phyloP scores from a whole-genome alignment of 768 basidiomycete species.

The Trametes cinnabarina region DNA sequence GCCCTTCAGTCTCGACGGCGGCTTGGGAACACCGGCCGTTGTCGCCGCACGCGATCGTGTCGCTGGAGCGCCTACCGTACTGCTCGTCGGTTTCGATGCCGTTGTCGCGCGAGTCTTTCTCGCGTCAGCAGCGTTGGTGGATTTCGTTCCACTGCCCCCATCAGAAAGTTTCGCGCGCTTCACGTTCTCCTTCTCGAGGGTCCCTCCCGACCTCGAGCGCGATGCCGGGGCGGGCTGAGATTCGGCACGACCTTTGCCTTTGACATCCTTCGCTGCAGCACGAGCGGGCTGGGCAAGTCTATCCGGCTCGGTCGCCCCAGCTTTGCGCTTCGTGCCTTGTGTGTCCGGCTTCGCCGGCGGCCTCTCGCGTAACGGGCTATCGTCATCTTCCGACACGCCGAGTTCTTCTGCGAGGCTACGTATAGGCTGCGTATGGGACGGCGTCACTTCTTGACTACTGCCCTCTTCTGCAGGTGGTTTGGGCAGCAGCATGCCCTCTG shows the following conservation, averaged over 20 bases:
- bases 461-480: conserved; percentile 20
- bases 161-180: conserved; percentile 19
- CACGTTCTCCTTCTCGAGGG: conserved; percentile 32
- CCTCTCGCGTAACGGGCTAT: conserved; percentile 55
- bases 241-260: conserved; percentile 37
- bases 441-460: conserved; percentile 6
- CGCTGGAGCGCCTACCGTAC: neutral
- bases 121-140: neutral
- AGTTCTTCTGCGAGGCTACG: conserved; percentile 41
- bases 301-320: neutral
- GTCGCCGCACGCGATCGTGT: neutral
- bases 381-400: conserved; percentile 33
- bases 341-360: conserved; percentile 37
- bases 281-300: neutral
- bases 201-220: conserved; percentile 11
- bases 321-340: conserved; percentile 10
- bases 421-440: conserved; percentile 10
- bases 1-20: conserved; percentile 27
- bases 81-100: conserved; percentile 5
- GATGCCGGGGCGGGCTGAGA: conserved; percentile 12
- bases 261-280: conserved; percentile 34
- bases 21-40: neutral
- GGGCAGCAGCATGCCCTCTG: conserved; percentile 20
- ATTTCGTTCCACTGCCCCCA: neutral
- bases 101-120: neutral